These are phyloP conservation scores for Coemansia sp. DNA, from an alignment of 192 early-diverging fungal genomes.

Conservation along the genomic window DNA sequence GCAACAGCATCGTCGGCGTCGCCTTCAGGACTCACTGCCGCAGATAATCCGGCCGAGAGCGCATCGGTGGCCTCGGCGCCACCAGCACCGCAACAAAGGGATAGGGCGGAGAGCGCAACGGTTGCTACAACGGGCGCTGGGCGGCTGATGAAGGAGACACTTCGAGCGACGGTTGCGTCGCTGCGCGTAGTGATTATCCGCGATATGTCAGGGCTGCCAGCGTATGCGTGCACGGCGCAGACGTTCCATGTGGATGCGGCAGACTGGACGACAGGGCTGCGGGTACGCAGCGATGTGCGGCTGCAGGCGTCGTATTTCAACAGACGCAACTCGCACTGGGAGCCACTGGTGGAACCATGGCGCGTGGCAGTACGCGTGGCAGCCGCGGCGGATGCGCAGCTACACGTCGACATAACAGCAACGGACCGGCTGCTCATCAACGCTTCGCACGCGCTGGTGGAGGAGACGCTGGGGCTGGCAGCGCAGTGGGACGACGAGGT, in stretches of 20 bases:
- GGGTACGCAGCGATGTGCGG: slow-evolving; percentile 65
- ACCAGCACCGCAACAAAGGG: not conserved
- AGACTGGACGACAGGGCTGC: slow-evolving; percentile 79
- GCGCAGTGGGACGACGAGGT: slow-evolving; percentile 55
- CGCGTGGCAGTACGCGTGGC: slow-evolving; percentile 61
- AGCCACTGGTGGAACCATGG: slow-evolving; percentile 93
- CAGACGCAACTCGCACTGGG: slow-evolving; percentile 97
- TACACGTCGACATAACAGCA: slow-evolving; percentile 65
- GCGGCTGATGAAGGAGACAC: slow-evolving; percentile 45
- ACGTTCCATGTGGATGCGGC: slow-evolving; percentile 73
- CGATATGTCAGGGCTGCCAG: slow-evolving; percentile 90
- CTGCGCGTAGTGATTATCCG: slow-evolving; percentile 80
- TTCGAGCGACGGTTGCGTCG: slow-evolving; percentile 41
- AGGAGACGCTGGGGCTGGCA: slow-evolving; percentile 63
- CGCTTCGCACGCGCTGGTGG: slow-evolving; percentile 77
- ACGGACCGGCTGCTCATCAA: slow-evolving; percentile 80
- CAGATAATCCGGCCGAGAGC: slow-evolving; percentile 4
- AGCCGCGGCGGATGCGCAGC: slow-evolving; percentile 18
- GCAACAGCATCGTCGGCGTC: not conserved
- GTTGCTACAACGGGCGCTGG: not conserved
- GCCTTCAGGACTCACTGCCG: not conserved
- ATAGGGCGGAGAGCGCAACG: not conserved
- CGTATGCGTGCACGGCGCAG: slow-evolving; percentile 82
- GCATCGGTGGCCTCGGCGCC: slow-evolving; percentile 16
- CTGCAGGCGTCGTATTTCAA: slow-evolving; percentile 93